Evolutionary conservation across 345 rosid genomes (phyloP), one percentile per base, ranked within the genome.

Genomic region (Trapa incisa): DNA sequence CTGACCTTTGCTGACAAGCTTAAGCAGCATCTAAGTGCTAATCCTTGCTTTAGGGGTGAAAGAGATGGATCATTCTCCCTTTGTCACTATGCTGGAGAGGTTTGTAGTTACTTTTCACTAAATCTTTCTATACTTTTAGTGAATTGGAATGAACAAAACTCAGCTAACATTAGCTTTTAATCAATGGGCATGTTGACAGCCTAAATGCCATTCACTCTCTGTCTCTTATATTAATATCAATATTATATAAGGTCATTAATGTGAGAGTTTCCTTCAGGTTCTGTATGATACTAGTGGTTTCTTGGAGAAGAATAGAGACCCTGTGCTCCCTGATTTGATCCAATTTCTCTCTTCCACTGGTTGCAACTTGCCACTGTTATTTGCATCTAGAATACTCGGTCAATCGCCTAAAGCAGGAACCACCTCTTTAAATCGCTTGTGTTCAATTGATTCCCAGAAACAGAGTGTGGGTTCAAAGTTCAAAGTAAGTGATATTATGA

Each of bases 81-180:
- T 70, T 77, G 71, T 16, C 99, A 94, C 81, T 91, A 85, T 76
- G 97, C 97, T 38, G 96, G 93, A 75, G 96, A 94, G 91, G 99
- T 94, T 37, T 81, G 88, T 75, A 47, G 52, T 62, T 65, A 16
- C 33, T 52, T 35, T 48, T 48, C 52, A 13, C 32, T 39, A 2
- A 9, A 0, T 32, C 37, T 10, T 9, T 32, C 37, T 58, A 5
- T 33, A 12, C 5, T 58, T 58, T 29, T 32, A 32, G 16, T 33
- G 5, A 32, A 29, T 29, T 10, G 36, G 38, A 60, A 8, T 32
- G 36, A 32, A 7, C 64, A 60, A 32, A 45, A 7, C 11, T 6
- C 48, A 22, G 29, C 29, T 6, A 13, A 45, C 48, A 11, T n/a
- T 60, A 60, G 38, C 38, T 60, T 60, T 32, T 60, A 39, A 14